A percentile compares a stretch with the other conserved stretches of the same genome.
Conservation (phyloP, 768 basidiomycete species). For the Strobilomyces confusus region DNA sequence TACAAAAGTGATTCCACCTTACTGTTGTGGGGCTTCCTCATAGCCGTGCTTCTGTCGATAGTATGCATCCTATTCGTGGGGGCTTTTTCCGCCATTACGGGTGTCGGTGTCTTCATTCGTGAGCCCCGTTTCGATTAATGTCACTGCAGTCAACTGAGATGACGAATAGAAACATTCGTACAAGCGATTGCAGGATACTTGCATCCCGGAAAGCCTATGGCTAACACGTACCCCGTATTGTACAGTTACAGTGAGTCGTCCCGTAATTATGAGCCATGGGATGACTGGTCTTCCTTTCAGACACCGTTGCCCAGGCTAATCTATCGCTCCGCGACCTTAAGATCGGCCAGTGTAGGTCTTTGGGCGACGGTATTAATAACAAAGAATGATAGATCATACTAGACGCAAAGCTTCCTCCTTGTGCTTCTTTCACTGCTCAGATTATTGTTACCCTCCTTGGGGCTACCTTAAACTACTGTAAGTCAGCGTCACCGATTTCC, state of each 20-base stretch:
- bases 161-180: constrained; percentile 25
- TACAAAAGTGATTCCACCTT: constrained; percentile 46
- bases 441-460: constrained; percentile 54
- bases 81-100: constrained; percentile 51
- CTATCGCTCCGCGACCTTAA: constrained; percentile 59
- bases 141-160: not conserved
- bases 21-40: constrained; percentile 57
- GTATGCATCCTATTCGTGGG: constrained; percentile 51
- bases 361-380: constrained; percentile 15
- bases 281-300: constrained; percentile 34
- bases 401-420: constrained; percentile 57
- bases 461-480: constrained; percentile 43
- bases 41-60: constrained; percentile 47
- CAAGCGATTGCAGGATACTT: constrained; percentile 38
- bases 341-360: constrained; percentile 26
- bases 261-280: constrained; percentile 34
- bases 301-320: constrained; percentile 45
- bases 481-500: too few relatives aligned
- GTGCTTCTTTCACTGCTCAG: constrained; percentile 59
- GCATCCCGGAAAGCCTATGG: constrained; percentile 37
- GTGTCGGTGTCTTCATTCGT: constrained; percentile 16
- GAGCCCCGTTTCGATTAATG: constrained; percentile 1
- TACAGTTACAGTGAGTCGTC: constrained; percentile 41
- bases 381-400: constrained; percentile 32
- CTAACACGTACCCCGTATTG: constrained; percentile 42